Conservation (phyloP, 176 grass and related monocot genomes). For the Alloteropsis semialata region DNA sequence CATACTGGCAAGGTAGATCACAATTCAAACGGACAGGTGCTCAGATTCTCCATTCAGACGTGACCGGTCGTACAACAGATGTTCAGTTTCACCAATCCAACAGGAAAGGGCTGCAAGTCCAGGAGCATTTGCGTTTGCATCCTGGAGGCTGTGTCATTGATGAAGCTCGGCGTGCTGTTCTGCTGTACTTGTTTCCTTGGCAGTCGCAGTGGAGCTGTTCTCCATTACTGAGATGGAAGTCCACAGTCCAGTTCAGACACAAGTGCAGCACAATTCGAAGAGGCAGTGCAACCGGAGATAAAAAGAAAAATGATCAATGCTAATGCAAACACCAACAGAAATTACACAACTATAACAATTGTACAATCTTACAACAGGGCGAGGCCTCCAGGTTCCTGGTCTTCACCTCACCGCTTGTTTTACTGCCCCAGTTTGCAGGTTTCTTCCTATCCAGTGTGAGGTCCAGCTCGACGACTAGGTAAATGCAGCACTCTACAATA, state of each 20-base stretch:
- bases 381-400: constrained; percentile 51
- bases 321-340: constrained; percentile 26
- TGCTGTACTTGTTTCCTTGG: not conserved
- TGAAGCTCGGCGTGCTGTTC: not conserved
- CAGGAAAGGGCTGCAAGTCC: not conserved
- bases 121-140: not conserved
- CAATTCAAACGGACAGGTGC: not conserved
- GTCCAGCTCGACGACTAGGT: constrained; percentile 41
- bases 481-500: constrained; percentile 48
- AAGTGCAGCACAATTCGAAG: not conserved
- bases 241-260: not conserved
- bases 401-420: constrained; percentile 38
- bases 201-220: not conserved
- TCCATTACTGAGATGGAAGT: not conserved
- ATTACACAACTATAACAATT: constrained; percentile 32
- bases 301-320: not conserved
- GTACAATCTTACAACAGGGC: constrained; percentile 53
- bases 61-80: not conserved
- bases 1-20: not conserved
- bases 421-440: constrained; percentile 35
- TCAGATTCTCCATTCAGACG: not conserved
- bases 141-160: not conserved
- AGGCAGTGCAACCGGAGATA: not conserved
- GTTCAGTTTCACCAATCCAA: not conserved
- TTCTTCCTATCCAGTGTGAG: constrained; percentile 52